These are phyloP conservation scores for Tricholoma matsutake DNA, from an alignment of 768 basidiomycete species.

Conservation along the genomic window DNA sequence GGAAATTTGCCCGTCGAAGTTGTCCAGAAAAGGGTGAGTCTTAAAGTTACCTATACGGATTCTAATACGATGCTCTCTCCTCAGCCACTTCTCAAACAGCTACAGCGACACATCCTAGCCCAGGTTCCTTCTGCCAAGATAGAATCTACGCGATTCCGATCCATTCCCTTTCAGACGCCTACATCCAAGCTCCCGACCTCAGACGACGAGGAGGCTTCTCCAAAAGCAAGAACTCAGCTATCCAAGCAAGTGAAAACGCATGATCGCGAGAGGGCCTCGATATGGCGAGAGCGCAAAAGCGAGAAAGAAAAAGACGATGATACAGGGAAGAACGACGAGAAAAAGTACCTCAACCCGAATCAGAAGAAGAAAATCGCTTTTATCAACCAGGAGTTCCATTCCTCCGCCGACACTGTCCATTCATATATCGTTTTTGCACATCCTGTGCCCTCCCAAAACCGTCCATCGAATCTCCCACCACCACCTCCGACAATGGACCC, in stretches of 20 bases:
- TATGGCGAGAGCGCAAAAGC: constrained; percentile 51
- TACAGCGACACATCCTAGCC: constrained; percentile 74
- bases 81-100: constrained; percentile 71
- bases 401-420: constrained; percentile 69
- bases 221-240: constrained; percentile 22
- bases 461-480: constrained; percentile 52
- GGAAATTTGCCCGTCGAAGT: constrained; percentile 83
- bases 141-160: constrained; percentile 92
- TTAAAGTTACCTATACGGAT: background rate
- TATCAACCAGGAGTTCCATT: constrained; percentile 89
- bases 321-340: constrained; percentile 42
- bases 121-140: constrained; percentile 75
- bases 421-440: constrained; percentile 93
- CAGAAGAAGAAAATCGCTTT: constrained; percentile 95
- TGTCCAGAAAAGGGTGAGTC: constrained; percentile 69
- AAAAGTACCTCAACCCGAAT: constrained; percentile 69
- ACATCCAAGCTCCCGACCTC: constrained; percentile 56
- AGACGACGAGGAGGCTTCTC: constrained; percentile 28
- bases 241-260: constrained; percentile 40
- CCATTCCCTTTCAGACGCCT: constrained; percentile 84
- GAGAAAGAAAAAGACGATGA: constrained; percentile 38
- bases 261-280: constrained; percentile 54
- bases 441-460: constrained; percentile 37
- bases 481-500: constrained; percentile 54
- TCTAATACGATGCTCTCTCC: constrained; percentile 6